Conservation (phyloP, 2,329 filamentous ascomycete genomes). For the Paraphoma sp. region DNA sequence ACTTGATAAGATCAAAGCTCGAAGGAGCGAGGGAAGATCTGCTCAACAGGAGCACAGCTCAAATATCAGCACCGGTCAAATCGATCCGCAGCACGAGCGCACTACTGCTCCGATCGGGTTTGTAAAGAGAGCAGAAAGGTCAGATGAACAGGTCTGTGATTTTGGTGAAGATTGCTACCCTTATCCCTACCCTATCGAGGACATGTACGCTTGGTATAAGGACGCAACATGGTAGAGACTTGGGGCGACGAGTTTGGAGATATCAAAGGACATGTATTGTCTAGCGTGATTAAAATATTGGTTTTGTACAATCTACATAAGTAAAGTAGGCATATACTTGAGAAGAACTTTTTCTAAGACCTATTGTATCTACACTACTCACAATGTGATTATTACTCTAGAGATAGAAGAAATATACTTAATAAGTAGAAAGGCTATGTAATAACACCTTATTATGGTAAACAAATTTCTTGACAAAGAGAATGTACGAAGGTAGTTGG, state of each 20-base stretch:
- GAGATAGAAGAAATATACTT: too few species aligned
- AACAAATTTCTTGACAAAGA: too few species aligned
- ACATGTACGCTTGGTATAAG: conserved; percentile 5
- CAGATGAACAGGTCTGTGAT: conserved; percentile 2
- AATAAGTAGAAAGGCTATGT: too few species aligned
- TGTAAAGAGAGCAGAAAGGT: conserved; percentile 7
- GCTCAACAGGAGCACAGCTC: conserved; percentile 3
- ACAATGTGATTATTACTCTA: too few species aligned
- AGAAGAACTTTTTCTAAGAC: too few species aligned
- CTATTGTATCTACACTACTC: too few species aligned
- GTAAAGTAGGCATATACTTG: too few species aligned
- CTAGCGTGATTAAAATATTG: too few species aligned
- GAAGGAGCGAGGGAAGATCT: not conserved
- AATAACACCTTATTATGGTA: too few species aligned
- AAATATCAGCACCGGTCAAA: conserved; percentile 1
- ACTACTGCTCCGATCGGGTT: conserved; percentile 5
- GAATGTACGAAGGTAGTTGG: too few species aligned
- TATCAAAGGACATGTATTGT: too few species aligned
- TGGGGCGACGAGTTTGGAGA: not conserved
- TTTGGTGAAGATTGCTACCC: conserved; percentile 6
- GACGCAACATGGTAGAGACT: not conserved
- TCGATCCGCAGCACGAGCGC: conserved; percentile 1
- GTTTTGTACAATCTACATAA: too few species aligned
- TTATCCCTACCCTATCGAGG: conserved; percentile 9
- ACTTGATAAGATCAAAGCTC: conserved; percentile 1